Conservation (phyloP, 2,329 filamentous ascomycete genomes). For the Ilyonectria sp. region DNA sequence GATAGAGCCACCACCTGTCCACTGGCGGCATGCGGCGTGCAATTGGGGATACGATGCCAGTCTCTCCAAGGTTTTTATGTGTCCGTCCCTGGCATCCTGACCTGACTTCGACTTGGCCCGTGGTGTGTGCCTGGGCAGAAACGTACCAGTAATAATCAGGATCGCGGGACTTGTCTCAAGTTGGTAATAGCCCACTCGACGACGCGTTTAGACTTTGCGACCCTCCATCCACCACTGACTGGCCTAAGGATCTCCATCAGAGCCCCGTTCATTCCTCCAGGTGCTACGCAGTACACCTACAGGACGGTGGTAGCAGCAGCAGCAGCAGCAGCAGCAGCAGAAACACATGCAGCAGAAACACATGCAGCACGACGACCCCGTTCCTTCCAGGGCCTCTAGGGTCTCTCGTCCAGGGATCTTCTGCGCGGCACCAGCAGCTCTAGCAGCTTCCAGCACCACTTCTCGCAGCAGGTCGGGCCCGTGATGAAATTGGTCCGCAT, state of each 20-base stretch:
- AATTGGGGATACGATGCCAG: slow-evolving; percentile 19
- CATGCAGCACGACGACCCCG: slow-evolving; percentile 25
- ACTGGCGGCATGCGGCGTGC: slow-evolving; percentile 11
- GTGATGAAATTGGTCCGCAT: slow-evolving; percentile 26
- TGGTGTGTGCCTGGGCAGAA: slow-evolving; percentile 39
- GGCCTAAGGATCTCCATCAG: slow-evolving; percentile 35
- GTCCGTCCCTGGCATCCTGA: slow-evolving; percentile 17
- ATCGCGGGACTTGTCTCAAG: slow-evolving; percentile 48
- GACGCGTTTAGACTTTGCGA: slow-evolving; percentile 41
- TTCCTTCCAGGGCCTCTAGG: slow-evolving; percentile 7
- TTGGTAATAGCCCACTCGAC: slow-evolving; percentile 44
- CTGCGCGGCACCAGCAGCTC: slow-evolving; percentile 18
- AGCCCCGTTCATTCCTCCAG: slow-evolving; percentile 36
- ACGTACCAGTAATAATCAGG: slow-evolving; percentile 42
- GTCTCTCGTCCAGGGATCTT: slow-evolving; percentile 23
- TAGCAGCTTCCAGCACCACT: slow-evolving; percentile 18
- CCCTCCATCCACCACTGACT: slow-evolving; percentile 34
- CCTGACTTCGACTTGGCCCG: slow-evolving; percentile 30
- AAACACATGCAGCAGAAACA: slow-evolving; percentile 18
- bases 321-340: background rate
- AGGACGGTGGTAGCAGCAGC: slow-evolving; percentile 6
- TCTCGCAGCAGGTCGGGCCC: slow-evolving; percentile 16
- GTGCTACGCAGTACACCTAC: slow-evolving; percentile 15
- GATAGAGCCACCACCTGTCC: slow-evolving; percentile 6
- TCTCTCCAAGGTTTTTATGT: slow-evolving; percentile 9